A percentile compares a stretch with the other conserved stretches of the same genome.
These are phyloP conservation scores for Tylopilus subfusipes DNA, from an alignment of 768 basidiomycete genomes.

Conservation along the genomic window DNA sequence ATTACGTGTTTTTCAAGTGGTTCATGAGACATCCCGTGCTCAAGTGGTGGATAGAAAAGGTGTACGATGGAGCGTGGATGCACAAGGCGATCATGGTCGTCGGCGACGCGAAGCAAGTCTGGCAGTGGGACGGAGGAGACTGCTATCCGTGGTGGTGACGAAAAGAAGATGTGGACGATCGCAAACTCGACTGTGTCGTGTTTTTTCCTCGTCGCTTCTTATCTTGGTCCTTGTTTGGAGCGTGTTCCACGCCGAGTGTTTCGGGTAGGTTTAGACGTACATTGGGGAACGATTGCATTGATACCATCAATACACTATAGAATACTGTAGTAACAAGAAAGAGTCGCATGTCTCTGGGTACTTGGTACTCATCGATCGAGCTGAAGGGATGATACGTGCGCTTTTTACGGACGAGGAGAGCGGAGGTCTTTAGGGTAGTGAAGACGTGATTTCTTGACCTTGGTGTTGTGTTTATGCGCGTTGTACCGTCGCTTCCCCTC, in stretches of 20 bases:
- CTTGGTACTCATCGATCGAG: too few relatives aligned
- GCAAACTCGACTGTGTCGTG: too few relatives aligned
- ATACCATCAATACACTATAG: background rate
- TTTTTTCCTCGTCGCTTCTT: too few relatives aligned
- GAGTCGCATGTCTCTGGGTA: background rate
- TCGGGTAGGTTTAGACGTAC: background rate
- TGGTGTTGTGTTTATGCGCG: too few relatives aligned
- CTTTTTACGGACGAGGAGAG: too few relatives aligned
- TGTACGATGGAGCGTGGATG: constrained; percentile 39
- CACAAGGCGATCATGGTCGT: constrained; percentile 34
- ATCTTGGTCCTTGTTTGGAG: background rate
- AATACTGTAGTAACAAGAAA: too few relatives aligned
- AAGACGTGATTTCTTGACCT: too few relatives aligned
- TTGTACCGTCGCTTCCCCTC: too few relatives aligned
- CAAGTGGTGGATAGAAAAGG: constrained; percentile 40
- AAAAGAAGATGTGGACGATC: background rate
- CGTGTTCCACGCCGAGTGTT: background rate
- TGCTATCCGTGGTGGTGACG: constrained; percentile 10
- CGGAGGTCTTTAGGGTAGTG: too few relatives aligned
- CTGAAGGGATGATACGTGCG: too few relatives aligned
- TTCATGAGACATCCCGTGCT: constrained; percentile 38
- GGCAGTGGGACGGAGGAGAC: constrained; percentile 22
- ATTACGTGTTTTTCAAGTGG: constrained; percentile 36
- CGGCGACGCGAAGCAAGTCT: constrained; percentile 28
- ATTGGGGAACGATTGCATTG: background rate